Conservation (phyloP, 257 asterid genomes). For the Misopates orontium region DNA sequence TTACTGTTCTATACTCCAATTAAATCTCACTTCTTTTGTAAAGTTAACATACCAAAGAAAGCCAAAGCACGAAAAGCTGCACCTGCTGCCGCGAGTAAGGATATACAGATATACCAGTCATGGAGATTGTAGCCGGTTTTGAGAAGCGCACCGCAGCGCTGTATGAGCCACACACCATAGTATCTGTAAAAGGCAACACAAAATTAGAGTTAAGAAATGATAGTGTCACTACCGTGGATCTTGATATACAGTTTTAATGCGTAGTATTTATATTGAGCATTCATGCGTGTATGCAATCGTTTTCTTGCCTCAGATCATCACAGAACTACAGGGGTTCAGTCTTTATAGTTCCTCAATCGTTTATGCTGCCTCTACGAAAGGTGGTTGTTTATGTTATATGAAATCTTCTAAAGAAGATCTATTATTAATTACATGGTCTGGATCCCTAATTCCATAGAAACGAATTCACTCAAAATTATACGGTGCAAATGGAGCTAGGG, state of each 20-base stretch:
- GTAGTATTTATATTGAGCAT: too few species aligned
- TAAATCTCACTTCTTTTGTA: conserved; percentile 17
- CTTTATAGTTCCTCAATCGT: too few species aligned
- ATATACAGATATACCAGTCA: conserved; percentile 24
- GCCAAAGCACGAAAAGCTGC: conserved; percentile 28
- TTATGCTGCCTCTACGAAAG: too few species aligned
- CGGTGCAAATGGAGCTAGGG: not conserved
- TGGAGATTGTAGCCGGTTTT: conserved; percentile 27
- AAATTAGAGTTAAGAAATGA: not conserved
- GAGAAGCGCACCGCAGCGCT: conserved; percentile 29
- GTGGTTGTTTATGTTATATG: too few species aligned
- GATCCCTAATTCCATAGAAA: not conserved
- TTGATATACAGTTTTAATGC: too few species aligned
- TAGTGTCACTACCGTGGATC: not conserved
- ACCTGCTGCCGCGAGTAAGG: conserved; percentile 21
- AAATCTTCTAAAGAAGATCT: too few species aligned
- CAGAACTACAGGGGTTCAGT: too few species aligned
- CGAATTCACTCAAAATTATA: not conserved
- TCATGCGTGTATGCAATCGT: too few species aligned
- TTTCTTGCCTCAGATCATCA: too few species aligned
- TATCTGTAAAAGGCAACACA: conserved; percentile 19
- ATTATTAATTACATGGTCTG: too few species aligned
- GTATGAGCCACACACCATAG: conserved; percentile 34
- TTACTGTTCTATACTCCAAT: too few species aligned
- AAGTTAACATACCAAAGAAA: conserved; percentile 26